phyloP scores from a whole-genome alignment of 768 basidiomycete species.

The Cyclocybe aegerita region DNA sequence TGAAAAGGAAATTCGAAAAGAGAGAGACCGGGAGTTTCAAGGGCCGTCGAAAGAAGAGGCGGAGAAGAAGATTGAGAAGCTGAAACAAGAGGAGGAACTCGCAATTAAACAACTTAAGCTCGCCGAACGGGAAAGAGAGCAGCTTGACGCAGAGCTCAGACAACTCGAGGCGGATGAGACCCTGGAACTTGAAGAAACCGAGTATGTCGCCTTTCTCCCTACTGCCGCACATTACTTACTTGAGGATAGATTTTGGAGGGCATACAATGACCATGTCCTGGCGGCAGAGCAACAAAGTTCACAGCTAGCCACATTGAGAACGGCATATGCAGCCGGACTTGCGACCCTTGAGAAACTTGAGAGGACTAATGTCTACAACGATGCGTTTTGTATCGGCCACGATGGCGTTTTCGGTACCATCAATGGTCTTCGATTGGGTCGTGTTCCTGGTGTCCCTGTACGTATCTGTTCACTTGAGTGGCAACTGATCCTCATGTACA shows the following conservation, averaged over 20 bases:
- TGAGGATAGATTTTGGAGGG: conserved; percentile 69
- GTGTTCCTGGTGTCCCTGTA: conserved; percentile 82
- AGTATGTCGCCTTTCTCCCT: conserved; percentile 46
- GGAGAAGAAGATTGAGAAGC: conserved; percentile 68
- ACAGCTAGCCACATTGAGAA: conserved; percentile 69
- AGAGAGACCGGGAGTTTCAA: conserved; percentile 70
- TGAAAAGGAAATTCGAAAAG: conserved; percentile 82
- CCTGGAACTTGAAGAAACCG: conserved; percentile 81
- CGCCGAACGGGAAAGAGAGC: conserved; percentile 74
- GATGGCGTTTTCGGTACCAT: conserved; percentile 98
- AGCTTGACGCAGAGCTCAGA: conserved; percentile 71
- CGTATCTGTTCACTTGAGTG: conserved; percentile 22
- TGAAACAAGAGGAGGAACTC: conserved; percentile 66
- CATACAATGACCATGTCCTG: conserved; percentile 72
- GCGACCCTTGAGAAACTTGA: conserved; percentile 81
- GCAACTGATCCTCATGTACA: conserved; percentile 9
- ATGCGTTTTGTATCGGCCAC: conserved; percentile 93
- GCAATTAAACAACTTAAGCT: conserved; percentile 74
- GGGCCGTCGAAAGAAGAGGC: conserved; percentile 62
- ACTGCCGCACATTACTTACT: neutral
- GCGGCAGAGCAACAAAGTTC: conserved; percentile 63
- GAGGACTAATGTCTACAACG: conserved; percentile 92
- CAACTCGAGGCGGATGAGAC: conserved; percentile 76
- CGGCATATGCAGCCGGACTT: conserved; percentile 77
- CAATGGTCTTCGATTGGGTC: conserved; percentile 89